phyloP scores from a whole-genome alignment of 1,284 basidiomycete species.

The Trichosporon sp. region DNA sequence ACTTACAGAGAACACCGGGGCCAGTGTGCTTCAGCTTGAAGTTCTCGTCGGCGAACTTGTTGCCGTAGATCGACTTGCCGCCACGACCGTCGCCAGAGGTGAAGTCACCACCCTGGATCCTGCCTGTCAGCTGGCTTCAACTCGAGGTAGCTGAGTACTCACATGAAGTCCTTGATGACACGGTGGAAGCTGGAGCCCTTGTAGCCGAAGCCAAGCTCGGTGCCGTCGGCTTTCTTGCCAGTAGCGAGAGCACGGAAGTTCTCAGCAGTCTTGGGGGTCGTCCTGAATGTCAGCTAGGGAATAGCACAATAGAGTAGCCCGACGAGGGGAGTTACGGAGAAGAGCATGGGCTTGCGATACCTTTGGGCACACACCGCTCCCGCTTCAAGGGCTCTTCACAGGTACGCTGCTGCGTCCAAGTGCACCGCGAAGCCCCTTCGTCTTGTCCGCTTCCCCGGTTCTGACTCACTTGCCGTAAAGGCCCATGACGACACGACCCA shows the following conservation, averaged over 20 bases:
- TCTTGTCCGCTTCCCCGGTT: background rate
- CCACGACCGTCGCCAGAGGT: conserved; percentile 67
- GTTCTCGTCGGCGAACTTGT: conserved; percentile 70
- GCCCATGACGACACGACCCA: conserved; percentile 81
- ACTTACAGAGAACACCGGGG: conserved; percentile 70
- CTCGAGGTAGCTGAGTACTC: conserved; percentile 32
- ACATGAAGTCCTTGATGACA: conserved; percentile 72
- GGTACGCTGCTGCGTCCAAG: no score
- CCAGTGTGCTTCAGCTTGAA: conserved; percentile 87
- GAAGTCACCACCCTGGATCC: conserved; percentile 73
- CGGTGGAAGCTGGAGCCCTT: conserved; percentile 71
- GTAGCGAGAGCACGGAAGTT: conserved; percentile 71
- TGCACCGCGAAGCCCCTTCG: no score
- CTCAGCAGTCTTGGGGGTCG: conserved; percentile 72
- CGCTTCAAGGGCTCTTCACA: no score
- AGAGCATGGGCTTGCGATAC: no score
- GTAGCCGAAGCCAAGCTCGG: conserved; percentile 71
- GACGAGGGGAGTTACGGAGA: no score
- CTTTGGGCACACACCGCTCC: no score
- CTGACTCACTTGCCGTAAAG: conserved; percentile 70
- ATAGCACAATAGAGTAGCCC: background rate
- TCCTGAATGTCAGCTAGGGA: conserved; percentile 59
- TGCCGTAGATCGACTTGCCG: conserved; percentile 66
- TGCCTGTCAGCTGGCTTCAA: conserved; percentile 34
- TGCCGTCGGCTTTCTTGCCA: conserved; percentile 77